phyloP scores from a whole-genome alignment of 495 filamentous ascomycete species.

The Aspergillus avenaceus region DNA sequence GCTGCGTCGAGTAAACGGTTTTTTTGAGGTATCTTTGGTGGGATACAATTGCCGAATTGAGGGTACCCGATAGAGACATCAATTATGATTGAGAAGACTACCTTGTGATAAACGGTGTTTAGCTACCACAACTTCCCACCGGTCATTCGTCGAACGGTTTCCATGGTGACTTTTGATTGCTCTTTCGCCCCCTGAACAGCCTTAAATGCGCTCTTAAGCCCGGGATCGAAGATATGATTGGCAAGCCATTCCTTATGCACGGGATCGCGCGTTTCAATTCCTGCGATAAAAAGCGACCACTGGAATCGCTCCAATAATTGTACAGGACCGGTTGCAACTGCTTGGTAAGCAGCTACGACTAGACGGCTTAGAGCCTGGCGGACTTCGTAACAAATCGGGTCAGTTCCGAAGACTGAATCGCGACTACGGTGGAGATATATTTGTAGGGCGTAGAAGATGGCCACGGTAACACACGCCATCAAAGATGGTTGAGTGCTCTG shows the following conservation, averaged over 20 bases:
- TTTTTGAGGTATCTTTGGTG: too few relatives aligned
- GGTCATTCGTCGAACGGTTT: slow-evolving; percentile 1
- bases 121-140: neutral
- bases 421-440: slow-evolving; percentile 10
- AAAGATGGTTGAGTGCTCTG: neutral
- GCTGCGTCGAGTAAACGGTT: too few relatives aligned
- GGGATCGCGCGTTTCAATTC: slow-evolving; percentile 6
- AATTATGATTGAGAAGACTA: neutral
- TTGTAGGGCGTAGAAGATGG: slow-evolving; percentile 7
- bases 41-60: too few relatives aligned
- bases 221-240: slow-evolving; percentile 7
- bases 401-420: neutral
- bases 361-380: slow-evolving; percentile 2
- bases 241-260: slow-evolving; percentile 10
- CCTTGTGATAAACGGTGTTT: neutral
- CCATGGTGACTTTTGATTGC: slow-evolving; percentile 2
- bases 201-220: slow-evolving; percentile 2
- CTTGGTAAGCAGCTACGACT: slow-evolving; percentile 4
- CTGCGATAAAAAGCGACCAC: slow-evolving; percentile 12
- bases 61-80: neutral
- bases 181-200: neutral
- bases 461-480: slow-evolving; percentile 6
- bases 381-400: neutral
- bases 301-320: slow-evolving; percentile 11
- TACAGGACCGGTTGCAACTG: slow-evolving; percentile 1